phyloP scores from a whole-genome alignment of 352 stramenopile species.

The Sclerospora graminicola region DNA sequence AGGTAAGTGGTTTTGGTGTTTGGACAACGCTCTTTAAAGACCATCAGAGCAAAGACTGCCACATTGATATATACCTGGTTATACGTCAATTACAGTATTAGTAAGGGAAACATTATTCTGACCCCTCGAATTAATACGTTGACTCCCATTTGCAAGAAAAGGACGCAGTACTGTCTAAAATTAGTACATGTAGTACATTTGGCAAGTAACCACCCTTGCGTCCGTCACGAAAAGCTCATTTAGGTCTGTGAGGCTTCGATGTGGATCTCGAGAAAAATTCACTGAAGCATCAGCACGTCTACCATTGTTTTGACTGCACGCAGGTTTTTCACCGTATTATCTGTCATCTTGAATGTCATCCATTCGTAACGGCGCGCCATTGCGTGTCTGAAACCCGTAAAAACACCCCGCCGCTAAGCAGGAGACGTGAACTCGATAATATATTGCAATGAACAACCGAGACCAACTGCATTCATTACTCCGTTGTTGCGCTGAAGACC shows the following conservation, averaged over 20 bases:
- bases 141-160: too few relatives aligned
- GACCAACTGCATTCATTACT: slow-evolving; percentile 80
- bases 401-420: slow-evolving; percentile 68
- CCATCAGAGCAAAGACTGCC: too few relatives aligned
- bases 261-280: slow-evolving; percentile 49
- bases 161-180: too few relatives aligned
- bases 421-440: slow-evolving; percentile 67
- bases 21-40: too few relatives aligned
- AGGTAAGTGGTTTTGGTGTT: too few relatives aligned
- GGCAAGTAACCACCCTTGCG: slow-evolving; percentile 64
- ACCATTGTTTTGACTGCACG: slow-evolving; percentile 53
- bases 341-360: slow-evolving; percentile 75
- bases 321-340: slow-evolving; percentile 69
- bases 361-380: slow-evolving; percentile 48
- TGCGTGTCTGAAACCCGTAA: slow-evolving; percentile 69
- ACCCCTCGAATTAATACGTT: too few relatives aligned
- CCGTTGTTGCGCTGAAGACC: slow-evolving; percentile 63
- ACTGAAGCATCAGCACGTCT: slow-evolving; percentile 65
- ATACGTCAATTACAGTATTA: too few relatives aligned
- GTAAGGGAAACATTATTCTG: too few relatives aligned
- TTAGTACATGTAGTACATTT: too few relatives aligned
- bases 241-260: slow-evolving; percentile 68
- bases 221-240: slow-evolving; percentile 77
- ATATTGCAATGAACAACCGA: slow-evolving; percentile 64
- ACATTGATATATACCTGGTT: too few relatives aligned